A percentile compares a stretch with the other conserved stretches of the same genome.
phyloP scores from a whole-genome alignment of 192 early-diverging fungal genomes.

The Glomus cerebriforme region DNA sequence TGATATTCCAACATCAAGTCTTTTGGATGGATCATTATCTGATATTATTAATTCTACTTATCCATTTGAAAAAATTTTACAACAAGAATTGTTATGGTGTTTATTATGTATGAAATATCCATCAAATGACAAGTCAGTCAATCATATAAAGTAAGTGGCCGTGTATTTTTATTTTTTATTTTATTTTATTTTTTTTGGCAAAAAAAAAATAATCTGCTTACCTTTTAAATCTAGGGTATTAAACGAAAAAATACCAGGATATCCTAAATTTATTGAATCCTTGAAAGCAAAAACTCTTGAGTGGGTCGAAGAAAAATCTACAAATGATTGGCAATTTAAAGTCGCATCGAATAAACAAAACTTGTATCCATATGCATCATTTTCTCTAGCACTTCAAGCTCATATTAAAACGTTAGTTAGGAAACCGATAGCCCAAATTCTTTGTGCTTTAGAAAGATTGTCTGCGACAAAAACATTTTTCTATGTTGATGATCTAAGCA shows the following conservation, averaged over 20 bases:
- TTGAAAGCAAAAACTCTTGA: constrained; percentile 9
- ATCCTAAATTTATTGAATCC: background rate
- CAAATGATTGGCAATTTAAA: constrained; percentile 18
- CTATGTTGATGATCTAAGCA: background rate
- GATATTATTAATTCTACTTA: constrained; percentile 12
- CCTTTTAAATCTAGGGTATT: background rate
- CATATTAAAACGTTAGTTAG: constrained; percentile 19
- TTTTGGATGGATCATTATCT: constrained; percentile 10
- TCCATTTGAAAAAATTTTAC: constrained; percentile 27
- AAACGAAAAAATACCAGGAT: constrained; percentile 1
- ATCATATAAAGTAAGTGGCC: constrained; percentile 12
- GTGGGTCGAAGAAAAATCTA: constrained; percentile 11
- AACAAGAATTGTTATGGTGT: constrained; percentile 30
- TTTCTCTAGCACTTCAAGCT: constrained; percentile 13
- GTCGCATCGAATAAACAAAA: constrained; percentile 22
- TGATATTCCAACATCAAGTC: constrained; percentile 1
- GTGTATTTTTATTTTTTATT: background rate
- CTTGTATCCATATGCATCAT: constrained; percentile 22
- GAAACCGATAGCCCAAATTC: constrained; percentile 21
- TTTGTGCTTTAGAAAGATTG: constrained; percentile 28
- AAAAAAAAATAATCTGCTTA: background rate
- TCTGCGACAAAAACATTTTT: constrained; percentile 20
- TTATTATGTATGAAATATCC: constrained; percentile 30
- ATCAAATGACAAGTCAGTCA: background rate
- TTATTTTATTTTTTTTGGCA: background rate